These are phyloP conservation scores for Maudiozyma serrabonitensis DNA, from an alignment of 805 yeast species.

Conservation along the genomic window DNA sequence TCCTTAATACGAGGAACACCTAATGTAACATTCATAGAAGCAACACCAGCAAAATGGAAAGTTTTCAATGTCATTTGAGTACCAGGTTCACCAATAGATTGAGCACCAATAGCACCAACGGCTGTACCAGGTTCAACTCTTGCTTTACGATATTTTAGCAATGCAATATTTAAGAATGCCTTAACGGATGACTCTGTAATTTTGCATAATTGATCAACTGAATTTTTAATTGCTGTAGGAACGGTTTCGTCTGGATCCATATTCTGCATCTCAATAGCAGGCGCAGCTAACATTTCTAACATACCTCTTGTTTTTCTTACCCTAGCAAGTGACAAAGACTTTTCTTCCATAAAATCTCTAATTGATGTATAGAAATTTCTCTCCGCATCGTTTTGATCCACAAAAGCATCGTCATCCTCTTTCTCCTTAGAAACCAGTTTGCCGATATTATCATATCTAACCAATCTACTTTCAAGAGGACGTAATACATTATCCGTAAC, in stretches of 20 bases:
- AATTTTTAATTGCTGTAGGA: slow-evolving; percentile 31
- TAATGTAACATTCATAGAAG: slow-evolving; percentile 95
- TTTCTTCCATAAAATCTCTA: slow-evolving; percentile 47
- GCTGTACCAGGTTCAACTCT: slow-evolving; percentile 98
- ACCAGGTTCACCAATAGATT: slow-evolving; percentile 98
- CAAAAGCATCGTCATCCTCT: slow-evolving; percentile 45
- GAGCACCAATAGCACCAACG: slow-evolving; percentile 98
- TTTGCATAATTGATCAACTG: slow-evolving; percentile 56
- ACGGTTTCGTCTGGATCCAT: slow-evolving; percentile 32
- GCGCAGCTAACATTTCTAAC: slow-evolving; percentile 35
- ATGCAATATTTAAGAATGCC: slow-evolving; percentile 64
- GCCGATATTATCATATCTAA: slow-evolving; percentile 70
- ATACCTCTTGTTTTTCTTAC: slow-evolving; percentile 48
- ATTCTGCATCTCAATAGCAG: slow-evolving; percentile 37
- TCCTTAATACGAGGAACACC: slow-evolving; percentile 99
- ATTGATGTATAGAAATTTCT: slow-evolving; percentile 74
- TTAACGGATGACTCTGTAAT: slow-evolving; percentile 52
- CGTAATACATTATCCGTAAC: slow-evolving; percentile 44
- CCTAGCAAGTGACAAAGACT: slow-evolving; percentile 47
- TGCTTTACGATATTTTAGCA: slow-evolving; percentile 76
- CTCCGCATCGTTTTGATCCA: slow-evolving; percentile 83
- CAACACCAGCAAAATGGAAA: slow-evolving; percentile 99
- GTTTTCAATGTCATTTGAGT: slow-evolving; percentile 96
- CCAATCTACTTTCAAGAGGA: slow-evolving; percentile 51
- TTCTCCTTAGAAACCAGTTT: slow-evolving; percentile 37